Evolutionary conservation across 495 filamentous ascomycete species (phyloP).

Genomic region (Podospora pseudopauciseta): DNA sequence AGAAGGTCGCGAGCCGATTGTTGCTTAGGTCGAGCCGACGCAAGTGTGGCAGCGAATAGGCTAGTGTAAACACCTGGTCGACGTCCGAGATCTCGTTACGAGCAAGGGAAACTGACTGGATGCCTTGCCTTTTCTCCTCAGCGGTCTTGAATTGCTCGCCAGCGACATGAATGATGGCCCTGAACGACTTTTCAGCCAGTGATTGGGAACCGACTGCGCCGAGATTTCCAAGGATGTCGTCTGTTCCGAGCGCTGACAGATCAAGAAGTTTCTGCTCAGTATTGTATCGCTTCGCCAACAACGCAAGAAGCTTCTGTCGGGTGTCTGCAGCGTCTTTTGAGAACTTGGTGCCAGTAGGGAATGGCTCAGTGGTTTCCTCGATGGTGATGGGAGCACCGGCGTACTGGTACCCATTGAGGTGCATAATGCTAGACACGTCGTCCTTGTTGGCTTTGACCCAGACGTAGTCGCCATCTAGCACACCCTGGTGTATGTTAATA

Average conservation of each 20-base stretch:
- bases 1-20: slow-evolving; percentile 68
- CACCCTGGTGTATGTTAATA: slow-evolving; percentile 71
- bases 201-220: slow-evolving; percentile 70
- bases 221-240: slow-evolving; percentile 62
- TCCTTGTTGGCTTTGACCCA: slow-evolving; percentile 64
- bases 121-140: slow-evolving; percentile 63
- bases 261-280: slow-evolving; percentile 67
- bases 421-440: slow-evolving; percentile 56
- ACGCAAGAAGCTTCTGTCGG: slow-evolving; percentile 42
- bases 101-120: slow-evolving; percentile 72
- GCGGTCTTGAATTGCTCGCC: slow-evolving; percentile 63
- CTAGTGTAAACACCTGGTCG: slow-evolving; percentile 63
- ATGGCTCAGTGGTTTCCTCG: slow-evolving; percentile 32
- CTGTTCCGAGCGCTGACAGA: slow-evolving; percentile 67
- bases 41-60: slow-evolving; percentile 72
- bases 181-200: slow-evolving; percentile 83
- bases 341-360: slow-evolving; percentile 28
- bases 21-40: slow-evolving; percentile 80
- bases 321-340: slow-evolving; percentile 44
- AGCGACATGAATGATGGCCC: slow-evolving; percentile 78
- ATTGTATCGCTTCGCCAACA: slow-evolving; percentile 74
- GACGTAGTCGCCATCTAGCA: slow-evolving; percentile 63
- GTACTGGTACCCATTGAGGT: slow-evolving; percentile 61
- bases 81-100: slow-evolving; percentile 72
- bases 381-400: slow-evolving; percentile 60